Evolutionary conservation across 805 yeast species (phyloP), one percentile per base, ranked within the genome.

Genomic region (Kodamaea kakaduensis): DNA sequence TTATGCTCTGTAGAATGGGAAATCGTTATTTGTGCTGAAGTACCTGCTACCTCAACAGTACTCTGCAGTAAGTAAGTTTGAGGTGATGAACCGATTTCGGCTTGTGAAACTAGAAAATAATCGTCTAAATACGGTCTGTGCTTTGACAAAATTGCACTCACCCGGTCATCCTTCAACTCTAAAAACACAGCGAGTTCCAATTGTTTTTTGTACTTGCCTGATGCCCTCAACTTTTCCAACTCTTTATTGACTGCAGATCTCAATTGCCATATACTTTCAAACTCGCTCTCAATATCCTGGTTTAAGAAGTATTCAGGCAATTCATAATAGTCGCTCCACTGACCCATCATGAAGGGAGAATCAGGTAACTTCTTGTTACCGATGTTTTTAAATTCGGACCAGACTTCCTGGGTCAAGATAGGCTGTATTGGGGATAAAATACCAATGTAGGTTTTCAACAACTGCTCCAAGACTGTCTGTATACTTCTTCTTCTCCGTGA

Each of bases 351-450:
- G 46, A 75, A 74, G 1, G 83, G 82, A 1, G 81, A 64, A 4
- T 38, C 51, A 24, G 34, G 34, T 3, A 16, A 17, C 25, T 16
- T 17, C 3, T 13, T 13, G 24, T 76, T 75, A 13, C 17, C 7
- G 29, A 26, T 7, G 5, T 26, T 26, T 19, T 12, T 26, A 12
- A 26, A 19, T 14, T 26, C 19, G 12, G 18, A 6, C 96, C 96
- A 89, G 0, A 77, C 87, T 51, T 93, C 97, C 58, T 93, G 97
- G 0, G 90, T 71, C 38, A 89, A 63, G 3, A 86, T 54, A 1
- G 99, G 99, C 24, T 83, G 60, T 1, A 93, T 76, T 2, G 98
- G 97, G 0, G 88, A 71, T 37, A 90, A 54, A 1, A 85, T 55
- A 0, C 84, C 72, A n/a, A 78, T 56, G 50, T 87, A 84, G 0